Percentiles rank a stretch among this genome's conserved stretches.
phyloP scores from a whole-genome alignment of 306 rosid species.

The Ammopiptanthus mongolicus region DNA sequence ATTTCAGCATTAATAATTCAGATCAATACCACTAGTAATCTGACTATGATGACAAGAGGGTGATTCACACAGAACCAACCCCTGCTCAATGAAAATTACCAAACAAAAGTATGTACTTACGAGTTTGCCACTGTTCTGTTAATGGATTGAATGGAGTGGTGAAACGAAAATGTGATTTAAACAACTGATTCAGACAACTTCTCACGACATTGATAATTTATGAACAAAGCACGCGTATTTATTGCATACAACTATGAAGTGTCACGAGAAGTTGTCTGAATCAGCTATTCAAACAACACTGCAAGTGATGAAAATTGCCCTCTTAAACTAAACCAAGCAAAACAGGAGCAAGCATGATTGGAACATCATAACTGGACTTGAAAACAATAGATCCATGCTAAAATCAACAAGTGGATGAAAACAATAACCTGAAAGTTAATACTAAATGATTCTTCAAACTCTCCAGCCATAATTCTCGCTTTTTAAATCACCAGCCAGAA shows the following conservation, averaged over 20 bases:
- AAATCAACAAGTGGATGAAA: not conserved
- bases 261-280: too few relatives aligned
- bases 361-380: not conserved
- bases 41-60: not conserved
- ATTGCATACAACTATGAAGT: too few relatives aligned
- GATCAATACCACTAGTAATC: not conserved
- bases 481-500: conserved; percentile 18
- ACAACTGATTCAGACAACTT: too few relatives aligned
- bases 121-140: not conserved
- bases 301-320: not conserved
- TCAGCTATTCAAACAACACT: too few relatives aligned
- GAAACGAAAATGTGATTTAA: not conserved
- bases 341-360: not conserved
- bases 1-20: not conserved
- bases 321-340: not conserved
- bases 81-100: not conserved
- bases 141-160: not conserved
- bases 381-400: conserved; percentile 23
- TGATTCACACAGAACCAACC: not conserved
- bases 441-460: conserved; percentile 48
- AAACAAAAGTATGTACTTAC: not conserved
- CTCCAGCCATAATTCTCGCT: conserved; percentile 54
- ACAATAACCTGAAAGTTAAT: conserved; percentile 51
- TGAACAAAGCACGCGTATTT: too few relatives aligned
- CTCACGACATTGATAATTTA: too few relatives aligned